phyloP scores from a whole-genome alignment of 768 basidiomycete species.

The Auricularia cornea region DNA sequence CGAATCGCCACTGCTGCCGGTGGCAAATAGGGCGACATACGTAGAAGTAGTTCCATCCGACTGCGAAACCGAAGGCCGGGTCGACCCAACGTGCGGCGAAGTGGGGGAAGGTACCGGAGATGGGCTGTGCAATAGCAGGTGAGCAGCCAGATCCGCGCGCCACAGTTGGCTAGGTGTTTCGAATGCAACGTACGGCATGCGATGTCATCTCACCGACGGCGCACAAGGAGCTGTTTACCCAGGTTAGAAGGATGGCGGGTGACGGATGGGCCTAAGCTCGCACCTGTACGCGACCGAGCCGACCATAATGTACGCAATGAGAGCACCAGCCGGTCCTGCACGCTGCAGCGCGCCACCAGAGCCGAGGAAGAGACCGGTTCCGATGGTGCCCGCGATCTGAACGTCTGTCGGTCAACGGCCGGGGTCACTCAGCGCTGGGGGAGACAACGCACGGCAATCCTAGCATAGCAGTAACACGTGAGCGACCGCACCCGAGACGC shows the following conservation, averaged over 20 bases:
- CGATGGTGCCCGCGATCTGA: slow-evolving; percentile 67
- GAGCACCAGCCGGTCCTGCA: slow-evolving; percentile 60
- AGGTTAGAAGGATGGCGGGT: slow-evolving; percentile 18
- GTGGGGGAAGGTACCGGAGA: slow-evolving; percentile 72
- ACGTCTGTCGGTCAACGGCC: background rate
- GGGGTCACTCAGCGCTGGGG: background rate
- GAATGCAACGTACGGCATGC: slow-evolving; percentile 30
- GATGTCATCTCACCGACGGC: slow-evolving; percentile 75
- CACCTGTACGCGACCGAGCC: slow-evolving; percentile 59
- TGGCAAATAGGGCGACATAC: background rate
- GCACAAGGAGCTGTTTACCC: slow-evolving; percentile 41
- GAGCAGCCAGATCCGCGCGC: background rate
- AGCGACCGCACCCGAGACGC: background rate
- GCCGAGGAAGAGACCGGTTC: slow-evolving; percentile 45
- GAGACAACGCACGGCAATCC: slow-evolving; percentile 52
- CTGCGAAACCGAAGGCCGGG: slow-evolving; percentile 49
- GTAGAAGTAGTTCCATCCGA: slow-evolving; percentile 34
- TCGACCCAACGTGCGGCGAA: slow-evolving; percentile 55
- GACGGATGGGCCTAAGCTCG: slow-evolving; percentile 17
- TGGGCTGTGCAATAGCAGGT: slow-evolving; percentile 30
- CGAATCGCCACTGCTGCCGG: too few relatives aligned
- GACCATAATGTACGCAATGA: slow-evolving; percentile 55
- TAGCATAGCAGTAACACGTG: slow-evolving; percentile 16
- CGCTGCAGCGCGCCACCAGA: slow-evolving; percentile 34
- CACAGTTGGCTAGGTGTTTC: background rate